Evolutionary conservation across 2,329 filamentous ascomycete genomes (phyloP).

Genomic region (Paraphaeosphaeria sporulosa): DNA sequence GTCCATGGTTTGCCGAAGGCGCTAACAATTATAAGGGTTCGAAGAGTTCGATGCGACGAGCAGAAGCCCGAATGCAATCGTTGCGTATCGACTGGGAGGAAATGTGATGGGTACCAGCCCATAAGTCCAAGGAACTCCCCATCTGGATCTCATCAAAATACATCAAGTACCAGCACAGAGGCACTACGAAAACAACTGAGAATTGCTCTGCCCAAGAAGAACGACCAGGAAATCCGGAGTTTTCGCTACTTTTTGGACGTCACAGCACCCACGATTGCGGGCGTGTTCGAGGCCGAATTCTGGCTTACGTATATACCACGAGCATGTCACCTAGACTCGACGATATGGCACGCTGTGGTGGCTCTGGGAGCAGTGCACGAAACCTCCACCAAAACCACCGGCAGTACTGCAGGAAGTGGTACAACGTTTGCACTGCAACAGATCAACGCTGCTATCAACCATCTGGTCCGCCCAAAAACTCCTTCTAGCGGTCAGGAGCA

Average conservation of each 20-base stretch:
- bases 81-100: conserved; percentile 9
- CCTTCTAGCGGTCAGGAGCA: not conserved
- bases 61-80: conserved; percentile 10
- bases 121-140: not conserved
- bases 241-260: conserved; percentile 11
- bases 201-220: conserved; percentile 7
- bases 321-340: conserved; percentile 10
- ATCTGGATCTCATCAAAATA: not conserved
- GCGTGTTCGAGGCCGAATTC: conserved; percentile 10
- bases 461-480: conserved; percentile 3
- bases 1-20: not conserved
- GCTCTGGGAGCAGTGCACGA: conserved; percentile 10
- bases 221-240: conserved; percentile 9
- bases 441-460: conserved; percentile 10
- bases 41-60: conserved; percentile 11
- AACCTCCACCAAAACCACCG: not conserved
- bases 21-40: conserved; percentile 2
- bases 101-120: conserved; percentile 9
- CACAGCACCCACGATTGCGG: conserved; percentile 10
- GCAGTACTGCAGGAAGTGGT: not conserved
- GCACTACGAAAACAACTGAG: conserved; percentile 1
- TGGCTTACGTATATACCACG: conserved; percentile 10
- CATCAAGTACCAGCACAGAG: not conserved
- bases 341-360: conserved; percentile 14
- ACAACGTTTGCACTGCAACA: conserved; percentile 7